Evolutionary conservation across 805 yeast species (phyloP), one percentile per base, ranked within the genome.

Genomic region (Yarrowia hollandica): DNA sequence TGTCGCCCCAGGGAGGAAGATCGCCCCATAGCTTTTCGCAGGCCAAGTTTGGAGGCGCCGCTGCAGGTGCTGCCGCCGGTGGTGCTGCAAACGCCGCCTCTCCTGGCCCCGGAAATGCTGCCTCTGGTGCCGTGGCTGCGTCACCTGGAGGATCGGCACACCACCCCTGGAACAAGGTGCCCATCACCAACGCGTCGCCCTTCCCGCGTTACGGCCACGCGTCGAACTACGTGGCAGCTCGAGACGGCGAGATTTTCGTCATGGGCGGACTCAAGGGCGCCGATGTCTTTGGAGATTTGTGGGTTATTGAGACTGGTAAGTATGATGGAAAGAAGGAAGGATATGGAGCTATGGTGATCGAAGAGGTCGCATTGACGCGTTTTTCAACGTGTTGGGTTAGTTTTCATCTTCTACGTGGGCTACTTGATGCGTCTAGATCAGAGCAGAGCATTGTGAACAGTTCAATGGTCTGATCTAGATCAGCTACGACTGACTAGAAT

Each of bases 231-330:
- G 74, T 83, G 21, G 80, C 90, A 5, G 84, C 94, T 12, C 90
- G 89, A 26, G 85, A 85, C 59, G 89, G 89, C 58, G 94, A 90
- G 62, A 75, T 90, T 18, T 90, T 82, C 69, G 79, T 94, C 19
- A 91, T 94, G 89, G 99, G 99, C 38, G 99, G 99, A 8, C 77
- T 94, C 50, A 86, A 91, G 68, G 96, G 91, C 58, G 88, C 89
- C 60, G 85, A 92, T 16, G 97, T 92, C 5, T 89, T 87, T 71
- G 97, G 96, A 48, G 99, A 94, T 71, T 83, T 96, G 64, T 94
- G 99, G 99, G 84, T 86, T 61, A 77, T 92, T 60, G 81, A 81
- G 63, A 84, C 88, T 2, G 55, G 55, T 48, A 19, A 48, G 55
- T 48, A 44, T 16, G 19, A n/a, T n/a, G n/a, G n/a, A 16, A 21